Evolutionary conservation across 257 asterid species (phyloP).

Genomic region (Henckelia pumila): DNA sequence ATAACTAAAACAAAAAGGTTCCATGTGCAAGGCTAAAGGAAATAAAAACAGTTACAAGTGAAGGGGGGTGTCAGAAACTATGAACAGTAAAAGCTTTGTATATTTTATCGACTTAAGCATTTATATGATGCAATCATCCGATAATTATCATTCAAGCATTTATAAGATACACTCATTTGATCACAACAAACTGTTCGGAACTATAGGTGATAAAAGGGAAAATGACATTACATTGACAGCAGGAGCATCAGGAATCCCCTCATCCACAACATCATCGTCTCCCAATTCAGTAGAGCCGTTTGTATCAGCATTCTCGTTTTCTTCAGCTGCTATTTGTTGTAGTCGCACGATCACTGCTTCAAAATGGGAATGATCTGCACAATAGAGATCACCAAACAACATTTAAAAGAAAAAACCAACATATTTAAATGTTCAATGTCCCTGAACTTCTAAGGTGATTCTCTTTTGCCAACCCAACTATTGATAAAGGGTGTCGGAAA

Average conservation of each 20-base stretch:
- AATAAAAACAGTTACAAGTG: background rate
- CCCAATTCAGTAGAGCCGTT: constrained; percentile 41
- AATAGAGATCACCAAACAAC: constrained; percentile 11
- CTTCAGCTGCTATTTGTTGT: constrained; percentile 49
- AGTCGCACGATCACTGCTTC: constrained; percentile 48
- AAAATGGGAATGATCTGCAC: constrained; percentile 68
- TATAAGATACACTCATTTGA: background rate
- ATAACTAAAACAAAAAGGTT: background rate
- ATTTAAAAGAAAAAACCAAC: background rate
- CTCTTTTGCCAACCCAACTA: background rate
- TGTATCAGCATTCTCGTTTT: constrained; percentile 35
- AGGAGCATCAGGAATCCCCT: constrained; percentile 27
- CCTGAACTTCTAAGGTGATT: background rate
- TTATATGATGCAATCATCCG: too few species aligned
- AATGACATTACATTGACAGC: constrained; percentile 36
- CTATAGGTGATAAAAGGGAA: constrained; percentile 11
- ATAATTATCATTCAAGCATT: too few species aligned
- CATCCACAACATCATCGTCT: constrained; percentile 44
- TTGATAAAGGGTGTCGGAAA: background rate
- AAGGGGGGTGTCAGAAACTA: background rate
- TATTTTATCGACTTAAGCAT: too few species aligned
- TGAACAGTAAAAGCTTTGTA: background rate
- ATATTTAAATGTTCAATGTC: background rate
- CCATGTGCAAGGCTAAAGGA: background rate
- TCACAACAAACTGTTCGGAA: background rate